Evolutionary conservation across 202 grass and related monocot species (phyloP).

Genomic region (Dendrocalamus latiflorus): DNA sequence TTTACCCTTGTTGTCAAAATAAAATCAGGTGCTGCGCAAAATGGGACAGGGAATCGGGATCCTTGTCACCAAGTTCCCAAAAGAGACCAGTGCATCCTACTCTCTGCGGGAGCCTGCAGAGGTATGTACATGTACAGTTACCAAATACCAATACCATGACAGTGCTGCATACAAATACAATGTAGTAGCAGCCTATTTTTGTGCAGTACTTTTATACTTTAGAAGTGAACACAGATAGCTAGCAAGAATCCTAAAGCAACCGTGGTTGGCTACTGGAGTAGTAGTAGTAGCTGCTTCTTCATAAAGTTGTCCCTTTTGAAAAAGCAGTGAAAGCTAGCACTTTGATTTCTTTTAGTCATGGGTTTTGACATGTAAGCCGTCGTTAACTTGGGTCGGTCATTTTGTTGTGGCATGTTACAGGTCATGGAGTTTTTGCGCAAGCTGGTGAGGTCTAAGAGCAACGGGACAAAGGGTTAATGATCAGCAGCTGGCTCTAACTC

Average conservation of each 20-base stretch:
- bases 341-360: background rate
- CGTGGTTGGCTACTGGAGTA: background rate
- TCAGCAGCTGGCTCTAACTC: background rate
- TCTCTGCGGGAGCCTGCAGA: slow-evolving; percentile 55
- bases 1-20: background rate
- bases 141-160: background rate
- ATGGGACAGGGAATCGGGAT: slow-evolving; percentile 60
- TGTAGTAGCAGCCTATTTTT: background rate
- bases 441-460: slow-evolving; percentile 24
- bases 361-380: background rate
- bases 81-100: slow-evolving; percentile 58
- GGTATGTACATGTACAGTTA: slow-evolving; percentile 4
- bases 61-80: slow-evolving; percentile 55
- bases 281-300: background rate
- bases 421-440: slow-evolving; percentile 43
- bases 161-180: background rate
- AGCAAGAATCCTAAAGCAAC: background rate
- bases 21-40: slow-evolving; percentile 41
- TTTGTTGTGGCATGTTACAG: background rate
- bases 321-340: background rate
- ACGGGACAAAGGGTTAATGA: slow-evolving; percentile 1
- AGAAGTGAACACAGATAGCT: background rate
- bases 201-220: background rate
- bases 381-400: background rate
- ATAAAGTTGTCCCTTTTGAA: background rate